Conservation (phyloP, 768 basidiomycete genomes). For the Boletus patriciae region DNA sequence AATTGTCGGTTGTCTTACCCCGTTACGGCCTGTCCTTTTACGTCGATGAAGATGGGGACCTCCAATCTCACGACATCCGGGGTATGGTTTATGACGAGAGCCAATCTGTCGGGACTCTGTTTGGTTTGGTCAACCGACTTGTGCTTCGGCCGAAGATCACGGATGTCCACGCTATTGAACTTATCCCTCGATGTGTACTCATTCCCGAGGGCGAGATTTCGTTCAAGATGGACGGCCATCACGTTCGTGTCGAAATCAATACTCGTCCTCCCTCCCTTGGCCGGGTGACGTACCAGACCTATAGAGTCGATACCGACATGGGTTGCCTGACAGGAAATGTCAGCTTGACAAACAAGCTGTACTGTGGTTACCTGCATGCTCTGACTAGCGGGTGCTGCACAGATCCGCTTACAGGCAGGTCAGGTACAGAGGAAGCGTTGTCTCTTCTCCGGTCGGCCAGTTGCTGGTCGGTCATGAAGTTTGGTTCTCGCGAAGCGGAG, state of each 20-base stretch:
- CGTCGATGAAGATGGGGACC: constrained; percentile 29
- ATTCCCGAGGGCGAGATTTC: constrained; percentile 39
- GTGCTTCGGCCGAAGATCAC: constrained; percentile 35
- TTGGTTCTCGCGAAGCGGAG: too few relatives aligned
- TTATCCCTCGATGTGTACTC: constrained; percentile 31
- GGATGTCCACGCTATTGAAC: not conserved
- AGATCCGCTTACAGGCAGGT: constrained; percentile 45
- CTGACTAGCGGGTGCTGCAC: constrained; percentile 42
- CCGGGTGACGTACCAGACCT: constrained; percentile 28
- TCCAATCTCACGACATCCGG: constrained; percentile 43
- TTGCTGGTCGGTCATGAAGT: too few relatives aligned
- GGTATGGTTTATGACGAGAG: constrained; percentile 41
- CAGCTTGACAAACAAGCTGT: constrained; percentile 33
- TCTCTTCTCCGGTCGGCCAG: constrained; percentile 38
- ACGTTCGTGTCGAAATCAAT: constrained; percentile 19
- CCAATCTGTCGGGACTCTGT: constrained; percentile 45
- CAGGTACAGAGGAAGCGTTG: constrained; percentile 47
- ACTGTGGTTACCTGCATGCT: constrained; percentile 45
- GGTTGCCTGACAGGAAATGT: constrained; percentile 29
- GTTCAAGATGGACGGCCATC: constrained; percentile 8
- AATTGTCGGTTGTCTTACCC: constrained; percentile 36
- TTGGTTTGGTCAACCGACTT: constrained; percentile 43
- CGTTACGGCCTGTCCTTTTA: constrained; percentile 44
- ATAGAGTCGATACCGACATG: constrained; percentile 33
- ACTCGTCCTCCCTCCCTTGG: not conserved